phyloP scores from a whole-genome alignment of 495 filamentous ascomycete genomes.

The Penicillium mononematosum region DNA sequence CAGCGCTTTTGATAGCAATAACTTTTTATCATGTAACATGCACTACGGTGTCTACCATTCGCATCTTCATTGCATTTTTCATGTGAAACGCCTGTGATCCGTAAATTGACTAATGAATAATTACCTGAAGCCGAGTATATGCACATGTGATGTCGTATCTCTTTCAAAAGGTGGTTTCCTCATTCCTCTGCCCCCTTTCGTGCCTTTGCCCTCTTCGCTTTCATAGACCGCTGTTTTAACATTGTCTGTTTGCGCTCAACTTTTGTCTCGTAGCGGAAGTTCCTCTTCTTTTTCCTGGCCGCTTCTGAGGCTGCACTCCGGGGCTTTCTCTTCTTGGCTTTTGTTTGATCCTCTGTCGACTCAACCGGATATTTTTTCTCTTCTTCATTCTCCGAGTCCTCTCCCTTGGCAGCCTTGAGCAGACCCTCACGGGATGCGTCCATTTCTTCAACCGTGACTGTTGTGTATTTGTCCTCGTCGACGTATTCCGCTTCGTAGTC shows the following conservation, averaged over 20 bases:
- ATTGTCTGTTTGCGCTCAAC: conserved; percentile 66
- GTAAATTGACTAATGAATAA: conserved; percentile 7
- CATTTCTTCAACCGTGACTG: conserved; percentile 91
- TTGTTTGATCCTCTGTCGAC: conserved; percentile 25
- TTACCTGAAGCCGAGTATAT: conserved; percentile 12
- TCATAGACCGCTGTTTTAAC: conserved; percentile 66
- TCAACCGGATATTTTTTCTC: conserved; percentile 23
- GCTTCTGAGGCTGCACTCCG: conserved; percentile 55
- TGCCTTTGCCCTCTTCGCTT: conserved; percentile 47
- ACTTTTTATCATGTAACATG: conserved; percentile 20
- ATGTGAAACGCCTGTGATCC: conserved; percentile 2
- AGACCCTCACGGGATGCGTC: conserved; percentile 72
- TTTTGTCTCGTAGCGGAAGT: conserved; percentile 91
- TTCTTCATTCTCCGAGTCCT: conserved; percentile 48
- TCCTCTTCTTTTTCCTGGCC: conserved; percentile 76
- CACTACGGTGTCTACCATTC: conserved; percentile 19
- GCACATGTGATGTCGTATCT: conserved; percentile 17
- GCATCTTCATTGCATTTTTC: background rate
- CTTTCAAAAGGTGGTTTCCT: background rate
- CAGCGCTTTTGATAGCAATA: conserved; percentile 22
- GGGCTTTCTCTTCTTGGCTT: conserved; percentile 41
- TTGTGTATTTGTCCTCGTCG: conserved; percentile 93
- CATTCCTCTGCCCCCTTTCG: conserved; percentile 22
- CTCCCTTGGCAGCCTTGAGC: conserved; percentile 47
- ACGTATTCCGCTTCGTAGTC: conserved; percentile 91